Base-by-base conservation (phyloP, 2,329 filamentous ascomycete genomes). In the Massarina eburnea region DNA sequence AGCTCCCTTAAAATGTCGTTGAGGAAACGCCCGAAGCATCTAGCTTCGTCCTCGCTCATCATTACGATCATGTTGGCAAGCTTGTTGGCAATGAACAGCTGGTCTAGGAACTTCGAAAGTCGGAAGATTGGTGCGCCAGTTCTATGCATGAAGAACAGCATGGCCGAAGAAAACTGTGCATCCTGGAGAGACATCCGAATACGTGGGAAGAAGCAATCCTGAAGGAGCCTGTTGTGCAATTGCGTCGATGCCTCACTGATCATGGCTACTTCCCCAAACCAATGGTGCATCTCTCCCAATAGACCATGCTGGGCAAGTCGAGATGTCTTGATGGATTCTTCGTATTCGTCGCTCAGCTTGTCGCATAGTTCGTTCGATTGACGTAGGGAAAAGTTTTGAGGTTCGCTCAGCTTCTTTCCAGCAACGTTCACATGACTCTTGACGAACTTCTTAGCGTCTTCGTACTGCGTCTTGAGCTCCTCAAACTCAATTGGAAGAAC, bases 181-280 rank as follows among this genome's bases (percentile, higher is more conserved):
- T 99, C 94, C 39, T 88, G 80, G 1, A 90, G 83, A 0, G 91
- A 96, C 22, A 96, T 76, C 20, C 94, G 79, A 15, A 95, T 78
- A 33, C 94, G 86, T 8, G 94, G 94, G n/a, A 97, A 72, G 55
- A 99, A 84, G 66, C 94, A 99, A 59, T 95, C 86, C 70, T 97
- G 91, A 8, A 99, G 80, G 15, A 99, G 73, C 3, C 82, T 80
- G 58, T 91, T 83, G 41, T 92, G 88, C 4, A 95, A 77, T 7
- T 62, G 76, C 46, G 64, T 59, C 2, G 63, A 62, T 87, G 84
- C 30, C 80, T 73, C 58, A 84, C 87, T 63, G 18, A 80, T 75
- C 48, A 81, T 80, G 7, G 67, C 57, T 53, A 83, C 78, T 8
- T 81, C 79, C 4, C 80, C 74, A 66, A 97, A 96, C 84, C 91